Percentiles rank a stretch among this genome's conserved stretches.
Evolutionary conservation across 2,329 filamentous ascomycete genomes (phyloP).

Genomic region (Aplosporella prunicola): DNA sequence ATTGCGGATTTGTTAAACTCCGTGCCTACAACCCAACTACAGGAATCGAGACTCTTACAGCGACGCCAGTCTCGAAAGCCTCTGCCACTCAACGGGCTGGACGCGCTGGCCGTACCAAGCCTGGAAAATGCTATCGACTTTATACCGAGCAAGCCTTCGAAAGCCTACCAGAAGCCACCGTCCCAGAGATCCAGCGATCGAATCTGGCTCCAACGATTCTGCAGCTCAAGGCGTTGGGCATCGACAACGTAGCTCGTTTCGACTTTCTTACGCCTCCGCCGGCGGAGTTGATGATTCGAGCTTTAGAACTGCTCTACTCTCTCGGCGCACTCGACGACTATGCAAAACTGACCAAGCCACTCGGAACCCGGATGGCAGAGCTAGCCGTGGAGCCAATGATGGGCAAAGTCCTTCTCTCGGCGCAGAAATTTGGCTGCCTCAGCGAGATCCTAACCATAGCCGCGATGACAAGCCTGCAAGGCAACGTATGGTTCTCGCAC

Average conservation of each 20-base stretch:
- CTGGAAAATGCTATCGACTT: slow-evolving; percentile 88
- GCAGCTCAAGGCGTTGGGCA: slow-evolving; percentile 88
- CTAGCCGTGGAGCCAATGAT: slow-evolving; percentile 93
- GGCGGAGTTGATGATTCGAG: slow-evolving; percentile 72
- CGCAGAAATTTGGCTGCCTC: slow-evolving; percentile 65
- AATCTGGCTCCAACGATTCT: slow-evolving; percentile 82
- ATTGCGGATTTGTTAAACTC: slow-evolving; percentile 84
- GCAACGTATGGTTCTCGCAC: slow-evolving; percentile 72
- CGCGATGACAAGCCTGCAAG: slow-evolving; percentile 83
- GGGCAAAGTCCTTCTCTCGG: slow-evolving; percentile 73
- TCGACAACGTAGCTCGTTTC: slow-evolving; percentile 88
- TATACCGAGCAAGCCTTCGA: slow-evolving; percentile 71
- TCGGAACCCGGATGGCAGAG: slow-evolving; percentile 89
- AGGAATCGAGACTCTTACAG: slow-evolving; percentile 79
- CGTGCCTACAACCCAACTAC: slow-evolving; percentile 75
- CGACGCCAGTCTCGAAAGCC: slow-evolving; percentile 76
- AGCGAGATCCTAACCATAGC: slow-evolving; percentile 85
- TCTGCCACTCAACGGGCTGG: slow-evolving; percentile 88
- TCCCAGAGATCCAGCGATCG: slow-evolving; percentile 85
- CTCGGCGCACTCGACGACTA: slow-evolving; percentile 82
- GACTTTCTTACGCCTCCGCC: slow-evolving; percentile 82
- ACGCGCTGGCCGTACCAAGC: slow-evolving; percentile 75
- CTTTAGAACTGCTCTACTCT: slow-evolving; percentile 77
- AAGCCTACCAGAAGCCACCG: slow-evolving; percentile 58
- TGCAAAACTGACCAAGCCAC: slow-evolving; percentile 76